Evolutionary conservation across 73 alveolate species (phyloP).

Genomic region (Urostyla sp.): DNA sequence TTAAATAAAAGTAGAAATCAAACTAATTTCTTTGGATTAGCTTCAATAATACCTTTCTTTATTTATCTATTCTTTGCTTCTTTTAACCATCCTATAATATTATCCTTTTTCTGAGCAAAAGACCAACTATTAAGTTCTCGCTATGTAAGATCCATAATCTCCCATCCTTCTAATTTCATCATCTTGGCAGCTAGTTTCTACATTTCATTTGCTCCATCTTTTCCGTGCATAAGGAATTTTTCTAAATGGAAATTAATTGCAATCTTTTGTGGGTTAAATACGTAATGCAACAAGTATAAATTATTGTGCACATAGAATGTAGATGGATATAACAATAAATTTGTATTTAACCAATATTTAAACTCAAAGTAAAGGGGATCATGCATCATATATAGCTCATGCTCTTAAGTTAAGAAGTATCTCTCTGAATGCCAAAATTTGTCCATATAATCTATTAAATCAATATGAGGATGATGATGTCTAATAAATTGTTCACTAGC

Average conservation of each 20-base stretch:
- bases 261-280: background rate
- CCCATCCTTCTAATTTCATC: constrained; percentile 36
- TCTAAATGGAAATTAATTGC: constrained; percentile 18
- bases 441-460: constrained; percentile 16
- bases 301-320: background rate
- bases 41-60: constrained; percentile 28
- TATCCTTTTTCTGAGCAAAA: background rate
- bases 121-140: constrained; percentile 30
- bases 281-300: background rate
- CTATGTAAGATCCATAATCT: constrained; percentile 1
- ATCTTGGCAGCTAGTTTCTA: constrained; percentile 1
- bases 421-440: constrained; percentile 34
- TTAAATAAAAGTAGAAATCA: background rate
- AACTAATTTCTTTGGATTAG: constrained; percentile 29
- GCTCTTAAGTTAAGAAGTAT: background rate
- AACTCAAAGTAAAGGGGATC: background rate
- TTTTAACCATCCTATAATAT: constrained; percentile 40
- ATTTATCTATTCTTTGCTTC: constrained; percentile 38
- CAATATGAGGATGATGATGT: constrained; percentile 7
- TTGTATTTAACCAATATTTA: constrained; percentile 16
- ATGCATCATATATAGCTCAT: background rate
- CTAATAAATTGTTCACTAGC: background rate
- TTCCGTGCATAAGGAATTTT: background rate
- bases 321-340: constrained; percentile 8
- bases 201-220: constrained; percentile 3